Evolutionary conservation across 2,329 filamentous ascomycete genomes (phyloP).

Genomic region (Fusarium devonianum): DNA sequence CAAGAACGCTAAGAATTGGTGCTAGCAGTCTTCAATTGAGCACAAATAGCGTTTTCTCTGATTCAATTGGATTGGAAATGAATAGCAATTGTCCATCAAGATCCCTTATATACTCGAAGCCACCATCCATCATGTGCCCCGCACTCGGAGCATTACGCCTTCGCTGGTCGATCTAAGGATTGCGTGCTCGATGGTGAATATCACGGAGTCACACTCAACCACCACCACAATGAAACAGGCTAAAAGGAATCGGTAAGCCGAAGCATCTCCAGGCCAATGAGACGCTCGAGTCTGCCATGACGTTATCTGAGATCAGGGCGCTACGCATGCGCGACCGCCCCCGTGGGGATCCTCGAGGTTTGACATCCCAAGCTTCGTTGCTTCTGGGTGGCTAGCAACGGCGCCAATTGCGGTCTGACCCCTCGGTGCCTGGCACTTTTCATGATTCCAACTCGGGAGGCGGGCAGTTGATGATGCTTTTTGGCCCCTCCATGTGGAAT

Average conservation of each 20-base stretch:
- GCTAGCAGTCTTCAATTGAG: slow-evolving; percentile 8
- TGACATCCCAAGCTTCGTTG: neutral
- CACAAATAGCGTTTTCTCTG: neutral
- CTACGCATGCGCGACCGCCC: neutral
- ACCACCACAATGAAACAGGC: slow-evolving; percentile 19
- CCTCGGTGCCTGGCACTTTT: slow-evolving; percentile 1
- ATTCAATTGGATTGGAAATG: neutral
- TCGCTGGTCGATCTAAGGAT: slow-evolving; percentile 31
- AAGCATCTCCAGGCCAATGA: slow-evolving; percentile 15
- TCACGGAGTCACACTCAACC: slow-evolving; percentile 39
- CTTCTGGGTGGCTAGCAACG: neutral
- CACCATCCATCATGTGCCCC: slow-evolving; percentile 30
- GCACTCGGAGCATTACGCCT: slow-evolving; percentile 36
- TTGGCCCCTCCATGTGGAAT: neutral
- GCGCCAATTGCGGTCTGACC: slow-evolving; percentile 2
- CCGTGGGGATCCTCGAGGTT: no score
- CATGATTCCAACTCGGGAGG: neutral
- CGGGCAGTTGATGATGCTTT: slow-evolving; percentile 15
- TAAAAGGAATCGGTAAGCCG: neutral
- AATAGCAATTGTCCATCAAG: neutral
- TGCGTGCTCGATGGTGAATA: slow-evolving; percentile 39
- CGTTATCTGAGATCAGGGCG: slow-evolving; percentile 20
- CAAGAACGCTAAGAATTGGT: neutral
- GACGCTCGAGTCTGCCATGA: slow-evolving; percentile 1
- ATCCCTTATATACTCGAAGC: slow-evolving; percentile 27